Evolutionary conservation across 257 asterid genomes (phyloP).

Genomic region (Solanum medicagineum): DNA sequence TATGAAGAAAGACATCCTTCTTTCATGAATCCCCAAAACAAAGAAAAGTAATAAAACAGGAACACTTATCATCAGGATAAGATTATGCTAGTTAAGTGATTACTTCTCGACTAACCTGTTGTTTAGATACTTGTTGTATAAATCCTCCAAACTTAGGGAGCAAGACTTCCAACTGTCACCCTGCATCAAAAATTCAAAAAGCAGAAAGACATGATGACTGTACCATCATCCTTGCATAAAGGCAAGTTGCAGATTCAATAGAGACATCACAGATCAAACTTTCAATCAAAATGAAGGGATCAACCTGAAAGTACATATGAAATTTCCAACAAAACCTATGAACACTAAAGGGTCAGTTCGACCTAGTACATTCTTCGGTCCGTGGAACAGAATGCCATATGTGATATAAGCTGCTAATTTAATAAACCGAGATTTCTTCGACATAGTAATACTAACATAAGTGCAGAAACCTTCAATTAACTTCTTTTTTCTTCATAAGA

Average conservation of each 20-base stretch:
- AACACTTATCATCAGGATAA: background rate
- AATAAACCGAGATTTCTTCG: background rate
- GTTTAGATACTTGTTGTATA: constrained; percentile 40
- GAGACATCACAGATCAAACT: background rate
- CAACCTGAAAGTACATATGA: background rate
- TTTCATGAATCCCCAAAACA: background rate
- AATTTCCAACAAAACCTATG: background rate
- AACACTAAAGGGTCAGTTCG: background rate
- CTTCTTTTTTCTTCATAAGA: background rate
- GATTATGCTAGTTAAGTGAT: background rate
- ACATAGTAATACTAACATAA: background rate
- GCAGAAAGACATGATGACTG: background rate
- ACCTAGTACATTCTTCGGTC: background rate
- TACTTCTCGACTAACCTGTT: constrained; percentile 25
- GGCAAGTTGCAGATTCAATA: background rate
- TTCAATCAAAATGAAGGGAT: background rate
- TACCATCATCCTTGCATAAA: background rate
- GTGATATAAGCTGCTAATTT: background rate
- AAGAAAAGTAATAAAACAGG: background rate
- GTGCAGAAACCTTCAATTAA: background rate
- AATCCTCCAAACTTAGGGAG: constrained; percentile 49
- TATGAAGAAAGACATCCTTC: background rate
- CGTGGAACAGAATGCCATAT: background rate
- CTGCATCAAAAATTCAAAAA: constrained; percentile 20
- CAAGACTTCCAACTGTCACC: constrained; percentile 50